These are phyloP conservation scores for Hanseniaspora jakobsenii DNA, from an alignment of 805 yeast genomes.

Conservation along the genomic window DNA sequence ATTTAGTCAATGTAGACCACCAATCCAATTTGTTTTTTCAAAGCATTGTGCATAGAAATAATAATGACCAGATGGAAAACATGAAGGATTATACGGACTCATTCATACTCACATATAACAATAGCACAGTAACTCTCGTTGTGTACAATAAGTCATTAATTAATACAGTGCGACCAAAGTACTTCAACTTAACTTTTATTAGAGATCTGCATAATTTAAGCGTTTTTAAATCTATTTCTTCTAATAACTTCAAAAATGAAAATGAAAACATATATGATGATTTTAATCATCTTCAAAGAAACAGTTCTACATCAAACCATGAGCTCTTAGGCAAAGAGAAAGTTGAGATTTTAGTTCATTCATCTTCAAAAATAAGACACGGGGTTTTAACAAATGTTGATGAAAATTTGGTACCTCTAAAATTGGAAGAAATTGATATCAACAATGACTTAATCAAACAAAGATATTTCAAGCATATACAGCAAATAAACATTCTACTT, in stretches of 20 bases:
- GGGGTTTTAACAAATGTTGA: neutral
- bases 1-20: neutral
- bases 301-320: too few relatives aligned
- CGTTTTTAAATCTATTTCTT: neutral
- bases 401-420: too few relatives aligned
- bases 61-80: too few relatives aligned
- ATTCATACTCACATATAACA: neutral
- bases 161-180: neutral
- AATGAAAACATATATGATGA: too few relatives aligned
- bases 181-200: constrained; percentile 2
- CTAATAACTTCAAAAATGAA: too few relatives aligned
- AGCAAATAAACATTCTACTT: too few relatives aligned
- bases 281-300: too few relatives aligned
- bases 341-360: neutral
- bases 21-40: neutral
- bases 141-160: neutral
- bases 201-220: constrained; percentile 2
- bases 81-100: neutral
- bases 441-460: neutral
- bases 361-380: constrained; percentile 1
- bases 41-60: too few relatives aligned
- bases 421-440: neutral
- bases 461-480: neutral
- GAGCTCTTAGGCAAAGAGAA: too few relatives aligned
- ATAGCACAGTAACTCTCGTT: neutral